Percentiles rank a stretch among this genome's conserved stretches.
These are phyloP conservation scores for Evansstolkia leycettana DNA, from an alignment of 495 filamentous ascomycete species.

Conservation along the genomic window DNA sequence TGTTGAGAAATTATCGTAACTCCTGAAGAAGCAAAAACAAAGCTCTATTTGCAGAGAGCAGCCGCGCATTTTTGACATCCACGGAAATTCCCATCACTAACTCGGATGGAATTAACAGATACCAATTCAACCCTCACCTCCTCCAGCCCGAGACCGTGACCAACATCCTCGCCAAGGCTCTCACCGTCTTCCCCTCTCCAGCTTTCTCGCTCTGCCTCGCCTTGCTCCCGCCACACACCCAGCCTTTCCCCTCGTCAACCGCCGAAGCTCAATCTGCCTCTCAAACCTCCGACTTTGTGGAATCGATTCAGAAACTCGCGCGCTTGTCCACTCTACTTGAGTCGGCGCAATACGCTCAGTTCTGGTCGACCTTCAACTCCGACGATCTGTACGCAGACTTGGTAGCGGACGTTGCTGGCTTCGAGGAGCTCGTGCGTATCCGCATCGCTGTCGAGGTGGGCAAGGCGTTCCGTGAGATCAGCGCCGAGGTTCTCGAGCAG, in stretches of 20 bases:
- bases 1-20: slow-evolving; percentile 23
- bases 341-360: slow-evolving; percentile 71
- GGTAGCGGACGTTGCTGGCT: slow-evolving; percentile 84
- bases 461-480: slow-evolving; percentile 78
- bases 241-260: slow-evolving; percentile 38
- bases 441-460: slow-evolving; percentile 82
- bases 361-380: slow-evolving; percentile 86
- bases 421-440: slow-evolving; percentile 91
- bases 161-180: slow-evolving; percentile 95
- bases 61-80: too few relatives aligned
- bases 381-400: slow-evolving; percentile 96
- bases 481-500: slow-evolving; percentile 60
- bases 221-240: slow-evolving; percentile 72
- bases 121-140: slow-evolving; percentile 99
- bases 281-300: slow-evolving; percentile 50
- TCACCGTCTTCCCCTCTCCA: slow-evolving; percentile 93
- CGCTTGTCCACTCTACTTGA: slow-evolving; percentile 74
- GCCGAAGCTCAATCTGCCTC: slow-evolving; percentile 50
- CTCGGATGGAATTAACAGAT: slow-evolving; percentile 38
- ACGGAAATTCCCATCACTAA: neutral
- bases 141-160: slow-evolving; percentile 91
- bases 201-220: slow-evolving; percentile 91
- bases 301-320: slow-evolving; percentile 83
- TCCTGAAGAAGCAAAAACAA: slow-evolving; percentile 14
- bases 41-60: too few relatives aligned